Base-by-base conservation (phyloP, 1,284 basidiomycete genomes). In the Irpex sp. region DNA sequence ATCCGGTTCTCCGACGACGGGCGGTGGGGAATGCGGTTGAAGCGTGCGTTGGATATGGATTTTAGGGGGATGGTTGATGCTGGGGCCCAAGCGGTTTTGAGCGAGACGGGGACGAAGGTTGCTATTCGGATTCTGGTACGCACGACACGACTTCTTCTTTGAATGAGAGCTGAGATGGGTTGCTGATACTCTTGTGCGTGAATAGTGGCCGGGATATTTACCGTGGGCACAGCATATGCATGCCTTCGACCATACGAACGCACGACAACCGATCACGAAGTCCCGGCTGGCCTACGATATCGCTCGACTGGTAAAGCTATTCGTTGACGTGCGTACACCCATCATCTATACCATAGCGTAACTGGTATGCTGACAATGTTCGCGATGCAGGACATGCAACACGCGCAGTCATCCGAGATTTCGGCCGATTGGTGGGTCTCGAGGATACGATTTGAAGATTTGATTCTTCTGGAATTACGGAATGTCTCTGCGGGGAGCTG, bases 381-480 rank as follows among this genome's bases (percentile, higher is more conserved):
- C 11, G 31, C 21, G 17, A 31, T 17, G 5, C 31, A 63, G 62
- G 58, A 63, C 11, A 60, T 53, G 35, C 11, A 15, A 5, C 36
- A 56, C 9, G 58, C 35, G 19, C 62, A 31, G 21, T 60, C 62
- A 1, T 36, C 53, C 4, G 62, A 63, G 35, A 15, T 13, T 15
- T 49, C 58, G 8, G 6, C 13, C 6, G 62, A 63, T 37, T 63
- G 62, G 62, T 59, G 58, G 58, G 31, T 63, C n/a, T 54, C n/a
- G 11, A 49, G 21, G 8, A 33, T 63, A 13, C 13, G 31, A 6
- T 60, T 60, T 33, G 53, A 63, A 6, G 36, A 35, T 21, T 33
- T 63, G 5, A 36, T 56, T 17, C 36, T 63, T 0, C 8, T 63
- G 13, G 62, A 63, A 19, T 39, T 63, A 3, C 62, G 62, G 17